Percentiles rank a stretch among this genome's conserved stretches.
Evolutionary conservation across 805 yeast genomes (phyloP).

Genomic region (Torulaspora franciscae): DNA sequence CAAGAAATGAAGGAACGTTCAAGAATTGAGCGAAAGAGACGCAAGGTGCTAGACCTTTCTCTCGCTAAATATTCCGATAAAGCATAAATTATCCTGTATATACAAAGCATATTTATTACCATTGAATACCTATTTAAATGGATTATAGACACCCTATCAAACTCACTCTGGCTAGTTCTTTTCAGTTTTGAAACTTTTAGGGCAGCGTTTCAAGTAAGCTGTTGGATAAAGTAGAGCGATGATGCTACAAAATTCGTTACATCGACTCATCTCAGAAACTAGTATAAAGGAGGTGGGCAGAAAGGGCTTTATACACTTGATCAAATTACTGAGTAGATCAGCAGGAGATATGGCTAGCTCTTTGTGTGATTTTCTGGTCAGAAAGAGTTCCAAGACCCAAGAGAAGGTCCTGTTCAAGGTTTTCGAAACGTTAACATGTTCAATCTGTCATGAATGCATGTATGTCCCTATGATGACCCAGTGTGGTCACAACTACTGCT

Average conservation of each 20-base stretch:
- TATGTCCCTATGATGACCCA: slow-evolving; percentile 54
- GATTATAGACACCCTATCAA: background rate
- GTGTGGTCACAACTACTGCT: slow-evolving; percentile 77
- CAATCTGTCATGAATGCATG: slow-evolving; percentile 68
- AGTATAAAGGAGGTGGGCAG: background rate
- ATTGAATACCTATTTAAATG: background rate
- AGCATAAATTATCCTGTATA: slow-evolving; percentile 4
- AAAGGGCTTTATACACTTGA: background rate
- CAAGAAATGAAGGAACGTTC: slow-evolving; percentile 12
- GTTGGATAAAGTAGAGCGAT: background rate
- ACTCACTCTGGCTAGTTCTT: background rate
- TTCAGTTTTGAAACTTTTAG: background rate
- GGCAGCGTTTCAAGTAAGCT: background rate
- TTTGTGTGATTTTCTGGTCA: slow-evolving; percentile 6
- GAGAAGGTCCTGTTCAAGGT: slow-evolving; percentile 18
- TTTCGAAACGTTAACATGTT: slow-evolving; percentile 41
- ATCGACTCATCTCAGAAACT: background rate
- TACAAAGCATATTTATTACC: background rate
- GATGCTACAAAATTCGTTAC: background rate
- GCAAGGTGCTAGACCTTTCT: slow-evolving; percentile 2
- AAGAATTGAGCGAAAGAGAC: slow-evolving; percentile 3
- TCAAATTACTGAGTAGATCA: background rate
- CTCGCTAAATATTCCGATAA: slow-evolving; percentile 2
- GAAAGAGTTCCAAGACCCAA: slow-evolving; percentile 14
- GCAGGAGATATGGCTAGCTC: slow-evolving; percentile 4